Evolutionary conservation across 192 early-diverging fungal genomes (phyloP).

Genomic region (Coemansia sp.): DNA sequence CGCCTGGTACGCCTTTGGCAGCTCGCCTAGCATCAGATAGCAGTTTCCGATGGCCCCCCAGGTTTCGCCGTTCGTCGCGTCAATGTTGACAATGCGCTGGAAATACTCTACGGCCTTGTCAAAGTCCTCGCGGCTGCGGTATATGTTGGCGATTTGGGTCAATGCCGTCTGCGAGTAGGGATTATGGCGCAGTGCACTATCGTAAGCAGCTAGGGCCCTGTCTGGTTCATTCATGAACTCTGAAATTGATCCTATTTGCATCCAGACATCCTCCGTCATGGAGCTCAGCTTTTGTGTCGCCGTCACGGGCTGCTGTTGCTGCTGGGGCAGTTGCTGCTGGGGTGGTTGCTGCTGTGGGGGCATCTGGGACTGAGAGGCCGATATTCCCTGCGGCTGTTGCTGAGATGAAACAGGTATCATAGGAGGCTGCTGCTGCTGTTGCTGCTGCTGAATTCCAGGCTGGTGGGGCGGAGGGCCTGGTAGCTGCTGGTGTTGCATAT

Average conservation of each 20-base stretch:
- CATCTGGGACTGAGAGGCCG: constrained; percentile 6
- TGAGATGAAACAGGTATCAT: constrained; percentile 8
- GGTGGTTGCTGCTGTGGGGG: constrained; percentile 15
- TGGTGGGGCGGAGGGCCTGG: constrained; percentile 18
- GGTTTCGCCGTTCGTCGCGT: constrained; percentile 86
- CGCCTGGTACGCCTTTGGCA: constrained; percentile 90
- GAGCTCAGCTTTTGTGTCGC: constrained; percentile 43
- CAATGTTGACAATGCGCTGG: constrained; percentile 79
- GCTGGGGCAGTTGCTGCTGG: constrained; percentile 12
- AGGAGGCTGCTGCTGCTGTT: constrained; percentile 2
- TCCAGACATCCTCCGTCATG: constrained; percentile 46
- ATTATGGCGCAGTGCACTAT: constrained; percentile 88
- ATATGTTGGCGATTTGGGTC: constrained; percentile 79
- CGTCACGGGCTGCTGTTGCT: constrained; percentile 23
- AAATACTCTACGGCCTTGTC: constrained; percentile 88
- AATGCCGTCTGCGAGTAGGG: constrained; percentile 84
- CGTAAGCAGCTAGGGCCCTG: constrained; percentile 82
- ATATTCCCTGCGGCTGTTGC: constrained; percentile 10
- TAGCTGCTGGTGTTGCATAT: constrained; percentile 15
- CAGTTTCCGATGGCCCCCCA: constrained; percentile 96
- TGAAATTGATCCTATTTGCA: constrained; percentile 59
- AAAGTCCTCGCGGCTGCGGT: constrained; percentile 81
- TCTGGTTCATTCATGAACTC: constrained; percentile 79
- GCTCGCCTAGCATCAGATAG: constrained; percentile 93
- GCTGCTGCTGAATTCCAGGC: constrained; percentile 10